Percentiles rank a stretch among this genome's conserved stretches.
These are phyloP conservation scores for Lactifluus subvellereus DNA, from an alignment of 768 basidiomycete species.

Conservation along the genomic window DNA sequence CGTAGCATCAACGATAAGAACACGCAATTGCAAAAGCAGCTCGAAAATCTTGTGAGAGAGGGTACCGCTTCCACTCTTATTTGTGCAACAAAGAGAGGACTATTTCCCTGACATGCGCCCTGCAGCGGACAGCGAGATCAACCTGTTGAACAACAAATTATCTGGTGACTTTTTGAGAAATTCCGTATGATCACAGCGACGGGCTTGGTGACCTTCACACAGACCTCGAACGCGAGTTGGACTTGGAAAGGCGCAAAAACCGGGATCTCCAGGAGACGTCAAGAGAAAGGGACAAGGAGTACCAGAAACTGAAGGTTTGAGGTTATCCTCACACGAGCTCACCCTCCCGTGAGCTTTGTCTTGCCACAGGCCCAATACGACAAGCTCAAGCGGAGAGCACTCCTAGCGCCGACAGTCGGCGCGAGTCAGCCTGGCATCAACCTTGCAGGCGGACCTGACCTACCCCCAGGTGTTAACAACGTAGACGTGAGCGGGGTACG, in stretches of 20 bases:
- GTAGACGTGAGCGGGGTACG: slow-evolving; percentile 11
- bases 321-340: background rate
- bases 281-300: slow-evolving; percentile 78
- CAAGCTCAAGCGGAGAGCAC: slow-evolving; percentile 74
- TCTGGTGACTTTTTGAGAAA: slow-evolving; percentile 39
- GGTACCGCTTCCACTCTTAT: slow-evolving; percentile 39
- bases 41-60: slow-evolving; percentile 82
- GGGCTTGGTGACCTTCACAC: slow-evolving; percentile 36
- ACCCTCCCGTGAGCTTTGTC: background rate
- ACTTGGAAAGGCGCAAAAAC: slow-evolving; percentile 68
- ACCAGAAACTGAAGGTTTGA: slow-evolving; percentile 75
- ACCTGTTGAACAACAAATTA: slow-evolving; percentile 61
- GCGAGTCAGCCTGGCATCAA: slow-evolving; percentile 14
- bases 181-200: background rate
- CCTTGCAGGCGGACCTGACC: slow-evolving; percentile 5
- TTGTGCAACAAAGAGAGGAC: background rate
- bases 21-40: slow-evolving; percentile 74
- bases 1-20: slow-evolving; percentile 80
- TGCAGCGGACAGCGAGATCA: slow-evolving; percentile 72
- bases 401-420: slow-evolving; percentile 39
- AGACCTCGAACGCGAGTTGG: slow-evolving; percentile 80
- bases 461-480: background rate
- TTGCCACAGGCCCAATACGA: slow-evolving; percentile 60
- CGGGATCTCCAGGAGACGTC: slow-evolving; percentile 68
- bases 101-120: background rate